These are phyloP conservation scores for Fusarium sulawesiense DNA, from an alignment of 2,329 filamentous ascomycete genomes.

Conservation along the genomic window DNA sequence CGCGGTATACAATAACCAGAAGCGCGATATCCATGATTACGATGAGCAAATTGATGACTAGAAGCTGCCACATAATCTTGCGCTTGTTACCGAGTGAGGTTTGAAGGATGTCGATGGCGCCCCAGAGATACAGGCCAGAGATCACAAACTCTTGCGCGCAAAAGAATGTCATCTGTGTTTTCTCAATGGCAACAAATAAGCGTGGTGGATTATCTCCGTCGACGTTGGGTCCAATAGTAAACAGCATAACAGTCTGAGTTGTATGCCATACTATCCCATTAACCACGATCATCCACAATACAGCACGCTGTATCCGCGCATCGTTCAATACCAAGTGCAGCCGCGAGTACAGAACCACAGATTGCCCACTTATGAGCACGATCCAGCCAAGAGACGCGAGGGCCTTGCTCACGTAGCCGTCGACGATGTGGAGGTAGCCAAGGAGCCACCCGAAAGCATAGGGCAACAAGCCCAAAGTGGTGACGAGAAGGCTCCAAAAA, in stretches of 20 bases:
- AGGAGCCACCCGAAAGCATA: conserved; percentile 15
- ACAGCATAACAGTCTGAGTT: conserved; percentile 11
- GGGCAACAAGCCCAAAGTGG: conserved; percentile 8
- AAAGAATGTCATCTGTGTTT: conserved; percentile 22
- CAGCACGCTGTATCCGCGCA: conserved; percentile 2
- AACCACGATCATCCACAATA: conserved; percentile 26
- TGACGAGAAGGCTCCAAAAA: conserved; percentile 18
- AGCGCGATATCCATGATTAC: conserved; percentile 35
- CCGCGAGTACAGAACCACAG: conserved; percentile 12
- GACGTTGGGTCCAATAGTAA: background rate
- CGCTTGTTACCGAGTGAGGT: conserved; percentile 24
- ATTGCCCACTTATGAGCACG: conserved; percentile 19
- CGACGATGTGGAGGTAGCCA: conserved; percentile 4
- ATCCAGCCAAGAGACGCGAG: conserved; percentile 14
- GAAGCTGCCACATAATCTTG: conserved; percentile 31
- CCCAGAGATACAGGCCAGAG: conserved; percentile 16
- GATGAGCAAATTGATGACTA: conserved; percentile 27
- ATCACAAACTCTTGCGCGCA: conserved; percentile 24
- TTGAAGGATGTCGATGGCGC: conserved; percentile 11
- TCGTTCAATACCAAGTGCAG: background rate
- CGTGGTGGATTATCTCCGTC: background rate
- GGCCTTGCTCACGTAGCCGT: conserved; percentile 7
- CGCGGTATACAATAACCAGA: conserved; percentile 22
- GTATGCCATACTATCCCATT: conserved; percentile 26
- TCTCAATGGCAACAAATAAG: conserved; percentile 14